phyloP scores from a whole-genome alignment of 805 yeast genomes.

The Candida silvatica region DNA sequence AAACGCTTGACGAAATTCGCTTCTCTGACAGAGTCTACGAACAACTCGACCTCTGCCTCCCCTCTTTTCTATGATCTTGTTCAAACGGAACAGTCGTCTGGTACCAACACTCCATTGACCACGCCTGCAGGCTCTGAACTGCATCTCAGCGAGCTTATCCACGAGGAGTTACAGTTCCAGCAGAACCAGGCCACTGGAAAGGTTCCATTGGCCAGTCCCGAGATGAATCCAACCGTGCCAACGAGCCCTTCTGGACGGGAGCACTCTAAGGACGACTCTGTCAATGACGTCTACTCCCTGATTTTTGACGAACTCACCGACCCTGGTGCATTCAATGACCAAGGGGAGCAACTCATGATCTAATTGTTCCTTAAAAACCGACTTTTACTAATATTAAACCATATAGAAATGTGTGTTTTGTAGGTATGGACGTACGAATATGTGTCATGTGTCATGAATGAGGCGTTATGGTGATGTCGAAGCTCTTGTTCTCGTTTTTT shows the following conservation, averaged over 20 bases:
- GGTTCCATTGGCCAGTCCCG: conserved; percentile 1
- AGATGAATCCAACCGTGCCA: conserved; percentile 1
- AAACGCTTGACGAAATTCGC: neutral
- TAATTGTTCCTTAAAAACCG: too few species aligned
- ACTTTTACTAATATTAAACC: too few species aligned
- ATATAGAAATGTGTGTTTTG: too few species aligned
- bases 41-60: neutral
- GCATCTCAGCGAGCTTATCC: neutral
- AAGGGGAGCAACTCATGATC: too few species aligned
- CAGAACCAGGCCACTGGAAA: neutral
- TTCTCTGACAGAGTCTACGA: neutral
- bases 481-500: too few species aligned
- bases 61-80: conserved; percentile 3
- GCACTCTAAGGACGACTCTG: neutral
- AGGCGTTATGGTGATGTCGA: too few species aligned
- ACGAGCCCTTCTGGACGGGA: neutral
- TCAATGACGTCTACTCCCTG: conserved; percentile 33
- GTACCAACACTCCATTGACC: conserved; percentile 2
- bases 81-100: neutral
- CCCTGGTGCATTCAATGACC: conserved; percentile 27
- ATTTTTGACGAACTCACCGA: conserved; percentile 36
- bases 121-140: conserved; percentile 3
- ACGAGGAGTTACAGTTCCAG: conserved; percentile 2
- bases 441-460: too few species aligned
- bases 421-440: too few species aligned